These are phyloP conservation scores for Tieghemostelium lacteum DNA, from an alignment of 78 protist genomes.

Conservation along the genomic window DNA sequence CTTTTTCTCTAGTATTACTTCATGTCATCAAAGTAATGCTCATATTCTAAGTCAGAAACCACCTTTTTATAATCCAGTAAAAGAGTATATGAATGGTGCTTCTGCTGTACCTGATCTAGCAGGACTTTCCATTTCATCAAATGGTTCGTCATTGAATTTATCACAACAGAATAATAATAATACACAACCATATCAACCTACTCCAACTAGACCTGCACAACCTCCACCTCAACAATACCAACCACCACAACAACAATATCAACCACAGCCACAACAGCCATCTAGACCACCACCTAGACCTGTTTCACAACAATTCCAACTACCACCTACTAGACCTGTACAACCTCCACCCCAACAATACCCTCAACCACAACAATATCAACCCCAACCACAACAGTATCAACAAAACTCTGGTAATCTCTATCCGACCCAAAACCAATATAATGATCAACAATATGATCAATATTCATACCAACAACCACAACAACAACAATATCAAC, in stretches of 20 bases:
- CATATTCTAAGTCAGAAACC: constrained; percentile 24
- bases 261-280: not conserved
- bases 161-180: not conserved
- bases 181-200: not conserved
- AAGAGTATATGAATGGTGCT: not conserved
- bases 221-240: not conserved
- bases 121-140: not conserved
- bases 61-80: constrained; percentile 65
- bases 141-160: not conserved
- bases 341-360: constrained; percentile 6
- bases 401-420: no score
- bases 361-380: not conserved
- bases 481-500: constrained; percentile 51
- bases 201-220: not conserved
- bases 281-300: not conserved
- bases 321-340: not conserved
- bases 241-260: not conserved
- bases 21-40: constrained; percentile 10
- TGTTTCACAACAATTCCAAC: not conserved
- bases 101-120: not conserved
- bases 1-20: constrained; percentile 27
- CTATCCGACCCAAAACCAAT: not conserved
- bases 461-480: not conserved
- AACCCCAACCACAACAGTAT: constrained; percentile 20
- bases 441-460: not conserved